Base-by-base conservation (phyloP, 2,329 filamentous ascomycete species). In the Sporothrix brunneoviolacea region DNA sequence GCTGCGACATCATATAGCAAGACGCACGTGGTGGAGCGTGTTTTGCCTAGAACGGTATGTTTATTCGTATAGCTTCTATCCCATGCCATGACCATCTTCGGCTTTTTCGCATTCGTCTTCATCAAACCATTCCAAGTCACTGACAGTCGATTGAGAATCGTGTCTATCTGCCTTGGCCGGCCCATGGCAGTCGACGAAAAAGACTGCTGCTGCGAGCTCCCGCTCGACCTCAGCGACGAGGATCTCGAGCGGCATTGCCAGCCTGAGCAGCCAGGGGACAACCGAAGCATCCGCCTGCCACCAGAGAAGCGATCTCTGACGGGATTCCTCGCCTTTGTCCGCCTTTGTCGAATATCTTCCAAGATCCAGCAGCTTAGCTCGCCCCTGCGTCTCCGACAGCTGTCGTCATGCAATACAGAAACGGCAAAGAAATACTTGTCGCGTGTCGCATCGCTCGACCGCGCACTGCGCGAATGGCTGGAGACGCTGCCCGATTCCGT, bases 21-120 rank as follows among this genome's bases (percentile, higher is more conserved):
- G 60, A 5, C 56, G 62, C 10, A 50, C 59, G n/a, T 64, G 62
- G 62, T 64, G 62, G 62, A 60, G 59, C 18, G 53, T 63, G 4
- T 63, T 61, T 35, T 57, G 56, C 30, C 55, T 63, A 2, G 62
- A 64, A 24, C 53, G 60, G 61, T 62, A 56, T 3, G 21, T 2
- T 9, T 8, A 16, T 24, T 21, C 2, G 15, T 18, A n/a, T 47
- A 7, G 38, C 8, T 9, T 28, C 13, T 27, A 16, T 12, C 6
- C 19, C 24, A 21, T 36, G 10, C 9, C 30, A 8, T 28, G 24
- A 6, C 24, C 10, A 28, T 28, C 24, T 10, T 5, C 24, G 24
- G 24, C 10, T 28, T 28, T 28, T 28, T 28, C 24, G 24, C 24
- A 28, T n/a, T n/a, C n/a, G n/a, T n/a, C n/a, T n/a, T n/a, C n/a